Conservation (phyloP, 768 basidiomycete genomes). For the Lentinula sp. region DNA sequence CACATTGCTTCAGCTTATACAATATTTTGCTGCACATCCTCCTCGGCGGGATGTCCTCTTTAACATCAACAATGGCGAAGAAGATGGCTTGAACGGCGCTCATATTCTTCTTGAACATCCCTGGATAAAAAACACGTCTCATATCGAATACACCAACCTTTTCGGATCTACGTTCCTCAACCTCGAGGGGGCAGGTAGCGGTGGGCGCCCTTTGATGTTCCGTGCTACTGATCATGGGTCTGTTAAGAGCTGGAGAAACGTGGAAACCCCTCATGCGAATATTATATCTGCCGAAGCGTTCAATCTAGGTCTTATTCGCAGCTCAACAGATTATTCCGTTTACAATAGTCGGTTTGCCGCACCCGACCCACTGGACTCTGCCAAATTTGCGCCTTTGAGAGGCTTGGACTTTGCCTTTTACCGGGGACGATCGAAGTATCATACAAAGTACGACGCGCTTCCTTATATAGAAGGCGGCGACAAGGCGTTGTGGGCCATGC, state of each 20-base stretch:
- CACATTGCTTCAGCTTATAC: constrained; percentile 59
- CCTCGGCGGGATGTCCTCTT: constrained; percentile 64
- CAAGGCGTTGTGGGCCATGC: constrained; percentile 70
- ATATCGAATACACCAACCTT: not conserved
- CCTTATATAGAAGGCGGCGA: constrained; percentile 48
- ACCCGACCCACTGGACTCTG: not conserved
- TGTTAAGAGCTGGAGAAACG: constrained; percentile 47
- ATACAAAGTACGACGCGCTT: constrained; percentile 69
- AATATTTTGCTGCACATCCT: constrained; percentile 43
- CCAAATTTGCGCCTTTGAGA: constrained; percentile 37
- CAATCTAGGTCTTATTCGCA: constrained; percentile 55
- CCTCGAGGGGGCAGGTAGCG: constrained; percentile 75
- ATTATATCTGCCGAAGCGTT: constrained; percentile 68
- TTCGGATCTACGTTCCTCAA: constrained; percentile 59
- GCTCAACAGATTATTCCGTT: constrained; percentile 69
- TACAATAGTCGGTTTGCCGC: constrained; percentile 30
- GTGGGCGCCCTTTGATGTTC: constrained; percentile 76
- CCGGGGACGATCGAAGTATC: constrained; percentile 65
- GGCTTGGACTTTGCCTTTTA: constrained; percentile 82
- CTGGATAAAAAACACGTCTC: constrained; percentile 31
- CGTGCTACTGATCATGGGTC: constrained; percentile 58
- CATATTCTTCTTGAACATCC: constrained; percentile 66
- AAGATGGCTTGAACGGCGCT: constrained; percentile 70
- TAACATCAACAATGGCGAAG: constrained; percentile 85
- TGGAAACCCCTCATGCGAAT: constrained; percentile 68